Conservation (phyloP, 768 basidiomycete genomes). For the Boletellus emodensis region DNA sequence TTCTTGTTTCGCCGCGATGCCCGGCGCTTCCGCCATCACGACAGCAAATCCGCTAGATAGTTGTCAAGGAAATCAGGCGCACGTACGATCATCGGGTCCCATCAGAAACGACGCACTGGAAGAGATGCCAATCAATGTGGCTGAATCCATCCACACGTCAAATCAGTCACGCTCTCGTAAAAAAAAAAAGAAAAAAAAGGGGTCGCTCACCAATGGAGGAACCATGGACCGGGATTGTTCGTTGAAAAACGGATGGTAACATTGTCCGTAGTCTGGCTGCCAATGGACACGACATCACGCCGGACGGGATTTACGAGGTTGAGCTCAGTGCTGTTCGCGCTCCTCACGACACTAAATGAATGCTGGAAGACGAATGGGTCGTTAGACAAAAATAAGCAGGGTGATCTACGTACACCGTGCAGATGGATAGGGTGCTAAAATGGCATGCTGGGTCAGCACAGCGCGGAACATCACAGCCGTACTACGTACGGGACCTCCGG, state of each 20-base stretch:
- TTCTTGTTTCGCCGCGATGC: constrained; percentile 5
- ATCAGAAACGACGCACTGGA: constrained; percentile 14
- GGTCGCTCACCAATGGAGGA: constrained; percentile 39
- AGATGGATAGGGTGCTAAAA: constrained; percentile 39
- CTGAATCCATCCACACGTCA: constrained; percentile 3
- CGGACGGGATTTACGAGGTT: constrained; percentile 38
- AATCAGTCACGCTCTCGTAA: background rate
- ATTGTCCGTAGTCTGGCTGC: constrained; percentile 32
- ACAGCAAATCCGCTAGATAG: constrained; percentile 25
- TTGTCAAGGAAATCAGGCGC: background rate
- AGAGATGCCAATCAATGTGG: constrained; percentile 31
- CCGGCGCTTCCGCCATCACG: constrained; percentile 26
- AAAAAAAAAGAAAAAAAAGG: background rate
- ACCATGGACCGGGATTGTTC: constrained; percentile 65
- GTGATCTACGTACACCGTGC: constrained; percentile 34
- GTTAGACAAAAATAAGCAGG: background rate
- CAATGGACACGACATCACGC: constrained; percentile 32
- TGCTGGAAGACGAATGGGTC: constrained; percentile 22
- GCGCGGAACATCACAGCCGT: background rate
- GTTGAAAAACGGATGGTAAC: constrained; percentile 59
- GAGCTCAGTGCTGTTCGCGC: constrained; percentile 23
- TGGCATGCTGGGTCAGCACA: background rate
- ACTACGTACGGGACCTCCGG: constrained; percentile 31
- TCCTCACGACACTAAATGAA: constrained; percentile 34
- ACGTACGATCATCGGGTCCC: background rate